phyloP scores from a whole-genome alignment of 1,284 basidiomycete species.

The Cryptococcus sp. region DNA sequence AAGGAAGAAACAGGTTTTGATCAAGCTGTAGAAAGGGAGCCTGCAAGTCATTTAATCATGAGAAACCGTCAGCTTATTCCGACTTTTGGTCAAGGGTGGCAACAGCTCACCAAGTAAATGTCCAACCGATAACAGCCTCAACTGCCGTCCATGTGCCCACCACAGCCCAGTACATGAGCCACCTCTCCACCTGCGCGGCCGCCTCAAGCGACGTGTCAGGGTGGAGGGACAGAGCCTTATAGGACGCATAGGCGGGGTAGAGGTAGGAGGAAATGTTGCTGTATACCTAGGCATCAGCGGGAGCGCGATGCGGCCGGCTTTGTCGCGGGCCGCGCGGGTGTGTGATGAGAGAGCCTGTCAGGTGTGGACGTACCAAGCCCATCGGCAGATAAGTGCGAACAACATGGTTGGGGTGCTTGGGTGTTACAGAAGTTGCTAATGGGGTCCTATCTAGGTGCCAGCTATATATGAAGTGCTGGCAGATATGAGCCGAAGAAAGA shows the following conservation, averaged over 20 bases:
- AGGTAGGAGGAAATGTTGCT: conserved; percentile 47
- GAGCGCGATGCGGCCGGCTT: background rate
- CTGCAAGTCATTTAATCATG: conserved; percentile 46
- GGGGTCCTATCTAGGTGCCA: too few relatives aligned
- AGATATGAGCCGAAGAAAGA: too few relatives aligned
- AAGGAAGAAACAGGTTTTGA: conserved; percentile 66
- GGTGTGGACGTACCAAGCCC: conserved; percentile 10
- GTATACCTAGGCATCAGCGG: background rate
- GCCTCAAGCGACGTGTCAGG: conserved; percentile 60
- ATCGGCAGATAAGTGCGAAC: conserved; percentile 13
- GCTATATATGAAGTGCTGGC: too few relatives aligned
- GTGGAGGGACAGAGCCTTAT: conserved; percentile 56
- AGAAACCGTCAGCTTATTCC: too few relatives aligned
- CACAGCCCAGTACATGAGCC: conserved; percentile 57
- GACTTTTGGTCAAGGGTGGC: background rate
- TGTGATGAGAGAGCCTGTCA: background rate
- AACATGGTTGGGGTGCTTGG: conserved; percentile 6
- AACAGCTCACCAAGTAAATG: conserved; percentile 63
- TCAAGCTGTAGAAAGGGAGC: conserved; percentile 75
- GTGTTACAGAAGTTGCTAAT: background rate
- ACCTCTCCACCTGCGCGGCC: conserved; percentile 53
- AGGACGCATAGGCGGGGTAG: conserved; percentile 51
- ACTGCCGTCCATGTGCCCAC: conserved; percentile 62
- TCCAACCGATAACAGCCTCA: conserved; percentile 65
- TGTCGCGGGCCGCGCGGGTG: background rate